Evolutionary conservation across 1,284 basidiomycete species (phyloP), one percentile per base, ranked within the genome.

Genomic region (Leccinum fuscescens): DNA sequence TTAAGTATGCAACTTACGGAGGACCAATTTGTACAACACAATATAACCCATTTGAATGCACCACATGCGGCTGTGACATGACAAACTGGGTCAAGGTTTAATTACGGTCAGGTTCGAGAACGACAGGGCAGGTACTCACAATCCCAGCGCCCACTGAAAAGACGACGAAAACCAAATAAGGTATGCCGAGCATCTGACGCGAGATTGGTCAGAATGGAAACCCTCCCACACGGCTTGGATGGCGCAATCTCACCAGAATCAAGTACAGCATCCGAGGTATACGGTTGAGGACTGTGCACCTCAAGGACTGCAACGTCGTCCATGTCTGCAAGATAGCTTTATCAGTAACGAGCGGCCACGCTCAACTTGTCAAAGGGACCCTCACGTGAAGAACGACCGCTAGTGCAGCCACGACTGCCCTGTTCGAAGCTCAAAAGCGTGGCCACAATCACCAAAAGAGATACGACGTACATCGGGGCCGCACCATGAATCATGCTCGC

Each of bases 401-500:
- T 22, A 86, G 67, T 3, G 77, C 80, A 3, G 84, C 77, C 2
- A 80, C 73, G 14, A 75, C 77, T 37, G 78, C 77, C 82, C 84
- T 86, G 24, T 46, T 37, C 11, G 17, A 46, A 20, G 42, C 11
- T 8, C 62, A 31, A 42, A 22, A n/a, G 24, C 27, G 29, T 51
- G 49, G 17, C n/a, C 33, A 60, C 29, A 42, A 8, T 51, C 24
- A 12, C 37, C 53, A 52, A 55, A 44, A 39, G 11, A 58, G 11
- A 61, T 12, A 9, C 12, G 52, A 62, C 79, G 44, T 62, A 86
- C 85, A 84, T 84, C 0, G 84, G 78, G 58, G 84, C 76, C 2
- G 80, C 75, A 6, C 81, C 83, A 59, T 83, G 77, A 20, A 82
- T 73, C 76, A 86, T 74, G 39, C 79, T 78, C 6, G 83, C 79